phyloP scores from a whole-genome alignment of 495 filamentous ascomycete genomes.

The Delitschia confertaspora region DNA sequence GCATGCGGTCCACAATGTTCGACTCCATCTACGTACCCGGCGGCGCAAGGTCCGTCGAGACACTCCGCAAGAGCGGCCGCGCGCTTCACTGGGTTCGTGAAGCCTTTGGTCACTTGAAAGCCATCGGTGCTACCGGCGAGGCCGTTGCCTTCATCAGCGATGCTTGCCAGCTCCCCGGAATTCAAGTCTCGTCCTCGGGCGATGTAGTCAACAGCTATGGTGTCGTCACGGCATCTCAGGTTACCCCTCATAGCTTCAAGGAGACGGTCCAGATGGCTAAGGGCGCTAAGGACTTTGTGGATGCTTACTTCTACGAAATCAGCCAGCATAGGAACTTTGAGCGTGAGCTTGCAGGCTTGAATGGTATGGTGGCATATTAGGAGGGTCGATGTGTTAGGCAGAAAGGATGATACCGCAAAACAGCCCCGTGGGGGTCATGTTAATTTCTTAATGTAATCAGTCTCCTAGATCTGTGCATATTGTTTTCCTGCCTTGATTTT shows the following conservation, averaged over 20 bases:
- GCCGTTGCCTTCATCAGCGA: constrained; percentile 54
- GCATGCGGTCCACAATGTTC: constrained; percentile 77
- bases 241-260: constrained; percentile 46
- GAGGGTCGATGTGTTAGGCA: too few relatives aligned
- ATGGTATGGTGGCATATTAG: constrained; percentile 33
- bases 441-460: background rate
- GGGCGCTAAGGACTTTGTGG: constrained; percentile 54
- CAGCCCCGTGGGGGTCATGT: background rate
- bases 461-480: too few relatives aligned
- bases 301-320: constrained; percentile 58
- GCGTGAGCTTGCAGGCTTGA: constrained; percentile 61
- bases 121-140: constrained; percentile 66
- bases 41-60: constrained; percentile 50
- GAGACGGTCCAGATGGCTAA: constrained; percentile 51
- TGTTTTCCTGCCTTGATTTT: too few relatives aligned
- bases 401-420: background rate
- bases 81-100: constrained; percentile 78
- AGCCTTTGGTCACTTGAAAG: constrained; percentile 71
- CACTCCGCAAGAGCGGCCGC: constrained; percentile 61
- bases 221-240: constrained; percentile 53
- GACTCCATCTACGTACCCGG: constrained; percentile 77
- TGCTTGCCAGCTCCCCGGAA: constrained; percentile 48
- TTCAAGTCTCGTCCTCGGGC: constrained; percentile 40
- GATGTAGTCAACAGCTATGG: constrained; percentile 59
- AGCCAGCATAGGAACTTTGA: constrained; percentile 62